phyloP scores from a whole-genome alignment of 1,284 basidiomycete species.

The Peniophora sp. region DNA sequence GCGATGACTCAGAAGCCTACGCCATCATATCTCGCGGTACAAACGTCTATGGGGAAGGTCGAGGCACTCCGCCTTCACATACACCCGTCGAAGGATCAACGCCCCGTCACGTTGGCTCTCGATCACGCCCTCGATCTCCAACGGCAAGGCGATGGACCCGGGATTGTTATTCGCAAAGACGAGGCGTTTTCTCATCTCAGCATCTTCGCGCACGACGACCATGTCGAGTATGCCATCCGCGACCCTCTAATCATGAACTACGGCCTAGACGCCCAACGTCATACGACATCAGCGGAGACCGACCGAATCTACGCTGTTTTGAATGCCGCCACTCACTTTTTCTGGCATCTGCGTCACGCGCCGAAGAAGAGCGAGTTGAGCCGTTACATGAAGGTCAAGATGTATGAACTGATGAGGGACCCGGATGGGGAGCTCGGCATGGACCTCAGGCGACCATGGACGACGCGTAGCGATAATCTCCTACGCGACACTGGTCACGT shows the following conservation, averaged over 20 bases:
- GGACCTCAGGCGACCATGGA: too few relatives aligned
- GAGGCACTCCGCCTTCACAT: too few relatives aligned
- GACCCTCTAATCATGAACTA: neutral
- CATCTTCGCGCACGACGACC: neutral
- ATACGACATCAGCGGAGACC: neutral
- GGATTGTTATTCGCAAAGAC: neutral
- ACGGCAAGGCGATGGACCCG: neutral
- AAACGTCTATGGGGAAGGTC: too few relatives aligned
- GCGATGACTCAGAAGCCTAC: too few relatives aligned
- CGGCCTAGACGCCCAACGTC: neutral
- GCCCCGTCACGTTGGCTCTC: neutral
- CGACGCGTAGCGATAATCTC: too few relatives aligned
- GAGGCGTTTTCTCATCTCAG: constrained; percentile 1
- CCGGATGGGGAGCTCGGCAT: neutral
- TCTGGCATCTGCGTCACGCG: constrained; percentile 4
- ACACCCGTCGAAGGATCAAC: too few relatives aligned
- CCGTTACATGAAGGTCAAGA: neutral
- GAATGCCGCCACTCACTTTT: neutral
- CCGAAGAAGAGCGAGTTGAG: neutral
- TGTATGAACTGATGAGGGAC: neutral
- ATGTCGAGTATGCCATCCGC: constrained; percentile 1
- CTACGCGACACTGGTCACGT: too few relatives aligned
- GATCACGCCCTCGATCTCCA: neutral
- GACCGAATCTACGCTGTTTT: neutral
- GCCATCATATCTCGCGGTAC: too few relatives aligned